Conservation (phyloP, 2,329 filamentous ascomycete species). For the Tolypocladium sp. region DNA sequence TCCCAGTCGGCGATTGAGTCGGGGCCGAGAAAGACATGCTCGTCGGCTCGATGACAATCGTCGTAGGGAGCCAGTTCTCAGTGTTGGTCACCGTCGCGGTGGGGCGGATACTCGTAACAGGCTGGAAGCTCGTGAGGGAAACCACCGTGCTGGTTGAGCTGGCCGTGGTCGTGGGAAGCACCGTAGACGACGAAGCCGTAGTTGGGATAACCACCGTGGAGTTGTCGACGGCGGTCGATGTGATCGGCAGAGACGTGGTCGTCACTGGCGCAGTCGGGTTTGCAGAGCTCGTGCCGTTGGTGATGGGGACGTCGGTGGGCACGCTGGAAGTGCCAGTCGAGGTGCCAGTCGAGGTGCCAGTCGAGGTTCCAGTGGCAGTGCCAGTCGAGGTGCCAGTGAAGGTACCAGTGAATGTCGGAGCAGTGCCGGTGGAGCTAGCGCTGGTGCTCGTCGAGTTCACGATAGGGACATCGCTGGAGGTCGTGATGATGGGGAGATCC, state of each 20-base stretch:
- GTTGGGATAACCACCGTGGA: conserved; percentile 1
- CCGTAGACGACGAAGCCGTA: not conserved
- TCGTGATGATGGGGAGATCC: conserved; percentile 2
- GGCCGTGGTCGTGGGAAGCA: conserved; percentile 5
- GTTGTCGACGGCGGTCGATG: conserved; percentile 2
- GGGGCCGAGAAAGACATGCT: conserved; percentile 22
- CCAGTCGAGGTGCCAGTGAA: not conserved
- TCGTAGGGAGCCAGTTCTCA: conserved; percentile 46
- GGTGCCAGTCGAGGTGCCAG: not conserved
- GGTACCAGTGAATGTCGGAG: not conserved
- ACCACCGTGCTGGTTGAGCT: conserved; percentile 11
- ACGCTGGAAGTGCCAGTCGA: conserved; percentile 1
- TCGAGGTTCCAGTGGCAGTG: conserved; percentile 2
- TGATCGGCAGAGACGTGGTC: not conserved
- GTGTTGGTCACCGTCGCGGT: conserved; percentile 34
- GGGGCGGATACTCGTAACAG: conserved; percentile 29
- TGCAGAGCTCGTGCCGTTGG: conserved; percentile 2
- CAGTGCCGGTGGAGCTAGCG: not conserved
- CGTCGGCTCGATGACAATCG: conserved; percentile 47
- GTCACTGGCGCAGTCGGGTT: not conserved
- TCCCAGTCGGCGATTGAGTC: conserved; percentile 25
- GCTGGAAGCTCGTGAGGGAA: conserved; percentile 5
- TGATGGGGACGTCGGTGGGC: conserved; percentile 1
- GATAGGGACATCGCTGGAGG: conserved; percentile 5
- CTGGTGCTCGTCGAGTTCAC: conserved; percentile 3